Evolutionary conservation across 139 green algal species (phyloP).

Genomic region (Chlamydomonas schloesseri): DNA sequence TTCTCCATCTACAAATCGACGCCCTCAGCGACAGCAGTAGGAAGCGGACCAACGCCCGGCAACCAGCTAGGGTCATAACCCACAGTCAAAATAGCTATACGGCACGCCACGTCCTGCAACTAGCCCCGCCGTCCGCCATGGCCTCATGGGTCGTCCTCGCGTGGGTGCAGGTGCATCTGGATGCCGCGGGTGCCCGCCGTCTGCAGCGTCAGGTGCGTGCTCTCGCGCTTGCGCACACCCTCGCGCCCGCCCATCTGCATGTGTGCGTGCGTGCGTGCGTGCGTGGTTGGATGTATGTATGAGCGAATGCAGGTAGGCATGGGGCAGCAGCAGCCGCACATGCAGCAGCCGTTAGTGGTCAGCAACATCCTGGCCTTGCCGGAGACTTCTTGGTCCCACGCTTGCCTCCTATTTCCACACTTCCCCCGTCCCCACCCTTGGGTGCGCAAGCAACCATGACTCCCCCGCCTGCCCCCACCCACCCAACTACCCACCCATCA

Average conservation of each 20-base stretch:
- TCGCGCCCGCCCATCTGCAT: conserved; percentile 68
- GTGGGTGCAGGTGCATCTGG: conserved; percentile 56
- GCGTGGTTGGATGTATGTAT: not conserved
- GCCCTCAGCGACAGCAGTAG: too few relatives aligned
- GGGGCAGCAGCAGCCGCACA: not conserved
- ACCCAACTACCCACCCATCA: too few relatives aligned
- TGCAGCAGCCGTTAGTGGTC: not conserved
- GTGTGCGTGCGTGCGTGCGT: not conserved
- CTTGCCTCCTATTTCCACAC: not conserved
- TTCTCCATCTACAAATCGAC: too few relatives aligned
- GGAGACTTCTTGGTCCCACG: not conserved
- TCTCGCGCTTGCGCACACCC: conserved; percentile 63
- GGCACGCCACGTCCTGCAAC: too few relatives aligned
- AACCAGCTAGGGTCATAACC: too few relatives aligned
- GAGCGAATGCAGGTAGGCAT: not conserved
- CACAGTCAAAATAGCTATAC: too few relatives aligned
- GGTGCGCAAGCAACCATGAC: not conserved
- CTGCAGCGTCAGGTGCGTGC: conserved; percentile 72
- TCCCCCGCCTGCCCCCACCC: too few relatives aligned
- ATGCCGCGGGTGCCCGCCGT: conserved; percentile 62
- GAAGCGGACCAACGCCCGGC: too few relatives aligned
- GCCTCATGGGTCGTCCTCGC: conserved; percentile 15
- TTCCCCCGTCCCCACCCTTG: not conserved
- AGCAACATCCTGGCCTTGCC: too few relatives aligned
- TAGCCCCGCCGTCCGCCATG: too few relatives aligned